Conservation (phyloP, 139 green algal species). For the Chlamydomonas incerta region DNA sequence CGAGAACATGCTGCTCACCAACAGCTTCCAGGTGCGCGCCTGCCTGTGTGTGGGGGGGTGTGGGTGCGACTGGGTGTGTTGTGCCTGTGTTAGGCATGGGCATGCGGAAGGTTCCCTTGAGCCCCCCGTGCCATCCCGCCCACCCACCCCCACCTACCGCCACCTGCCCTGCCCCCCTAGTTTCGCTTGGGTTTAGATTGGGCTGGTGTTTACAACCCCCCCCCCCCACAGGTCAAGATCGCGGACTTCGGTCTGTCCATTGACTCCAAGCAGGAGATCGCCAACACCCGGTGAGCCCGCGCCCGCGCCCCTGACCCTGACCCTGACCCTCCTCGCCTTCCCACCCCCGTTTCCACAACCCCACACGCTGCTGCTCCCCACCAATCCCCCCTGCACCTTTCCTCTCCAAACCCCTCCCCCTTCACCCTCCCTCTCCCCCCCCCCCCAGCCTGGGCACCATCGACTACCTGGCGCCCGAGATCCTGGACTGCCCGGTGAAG, state of each 20-base stretch:
- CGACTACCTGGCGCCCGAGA: conserved; percentile 78
- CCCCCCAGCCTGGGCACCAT: conserved; percentile 70
- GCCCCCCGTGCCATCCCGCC: too few species aligned
- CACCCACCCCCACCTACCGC: too few species aligned
- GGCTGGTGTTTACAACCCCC: too few species aligned
- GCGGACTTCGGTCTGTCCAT: conserved; percentile 79
- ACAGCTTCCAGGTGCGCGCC: conserved; percentile 63
- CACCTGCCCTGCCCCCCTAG: too few species aligned
- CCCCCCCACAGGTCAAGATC: conserved; percentile 73
- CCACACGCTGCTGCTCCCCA: too few species aligned
- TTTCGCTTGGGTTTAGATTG: too few species aligned
- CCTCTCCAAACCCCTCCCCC: not conserved
- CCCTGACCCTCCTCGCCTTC: not conserved
- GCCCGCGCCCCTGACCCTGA: too few species aligned
- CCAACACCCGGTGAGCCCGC: conserved; percentile 49
- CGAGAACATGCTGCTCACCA: conserved; percentile 92
- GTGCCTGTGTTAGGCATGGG: too few species aligned
- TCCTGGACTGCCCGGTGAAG: conserved; percentile 74
- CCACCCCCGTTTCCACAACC: not conserved
- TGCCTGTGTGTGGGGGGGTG: too few species aligned
- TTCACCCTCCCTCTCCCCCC: not conserved
- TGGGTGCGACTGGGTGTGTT: too few species aligned
- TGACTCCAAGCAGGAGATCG: conserved; percentile 65
- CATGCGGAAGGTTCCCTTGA: too few species aligned
- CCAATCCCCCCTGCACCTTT: not conserved